Evolutionary conservation across 768 basidiomycete genomes (phyloP).

Genomic region (Leccinellum luteum): DNA sequence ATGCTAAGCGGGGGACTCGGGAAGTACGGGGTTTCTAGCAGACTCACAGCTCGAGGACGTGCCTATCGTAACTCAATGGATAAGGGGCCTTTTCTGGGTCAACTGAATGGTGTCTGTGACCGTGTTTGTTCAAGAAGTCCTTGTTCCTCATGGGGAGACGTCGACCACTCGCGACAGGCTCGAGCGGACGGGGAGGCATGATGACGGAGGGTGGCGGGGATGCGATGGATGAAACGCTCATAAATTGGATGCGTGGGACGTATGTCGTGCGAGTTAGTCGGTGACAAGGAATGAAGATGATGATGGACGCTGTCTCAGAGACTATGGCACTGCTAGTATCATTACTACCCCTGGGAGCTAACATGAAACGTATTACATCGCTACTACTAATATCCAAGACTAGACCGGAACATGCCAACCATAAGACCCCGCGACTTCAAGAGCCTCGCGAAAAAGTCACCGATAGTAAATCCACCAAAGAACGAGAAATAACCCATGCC

Average conservation of each 20-base stretch:
- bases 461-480: slow-evolving; percentile 44
- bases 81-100: slow-evolving; percentile 78
- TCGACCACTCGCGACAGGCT: slow-evolving; percentile 27
- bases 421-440: slow-evolving; percentile 39
- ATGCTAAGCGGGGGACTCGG: slow-evolving; percentile 5
- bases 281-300: slow-evolving; percentile 10
- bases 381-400: slow-evolving; percentile 26
- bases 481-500: slow-evolving; percentile 39
- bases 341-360: not conserved
- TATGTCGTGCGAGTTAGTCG: slow-evolving; percentile 1
- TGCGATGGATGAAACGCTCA: slow-evolving; percentile 12
- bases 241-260: slow-evolving; percentile 8
- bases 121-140: slow-evolving; percentile 61
- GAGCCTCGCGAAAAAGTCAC: slow-evolving; percentile 39
- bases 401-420: slow-evolving; percentile 27
- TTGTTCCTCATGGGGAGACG: slow-evolving; percentile 38
- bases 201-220: slow-evolving; percentile 22
- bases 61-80: slow-evolving; percentile 67
- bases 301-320: not conserved
- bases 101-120: slow-evolving; percentile 63
- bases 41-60: slow-evolving; percentile 66
- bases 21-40: not conserved
- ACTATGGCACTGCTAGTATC: not conserved
- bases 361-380: slow-evolving; percentile 15
- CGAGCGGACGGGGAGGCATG: slow-evolving; percentile 15